Percentiles rank a stretch among this genome's conserved stretches.
Conservation (phyloP, 1,284 basidiomycete species). For the Mycena citricolor region DNA sequence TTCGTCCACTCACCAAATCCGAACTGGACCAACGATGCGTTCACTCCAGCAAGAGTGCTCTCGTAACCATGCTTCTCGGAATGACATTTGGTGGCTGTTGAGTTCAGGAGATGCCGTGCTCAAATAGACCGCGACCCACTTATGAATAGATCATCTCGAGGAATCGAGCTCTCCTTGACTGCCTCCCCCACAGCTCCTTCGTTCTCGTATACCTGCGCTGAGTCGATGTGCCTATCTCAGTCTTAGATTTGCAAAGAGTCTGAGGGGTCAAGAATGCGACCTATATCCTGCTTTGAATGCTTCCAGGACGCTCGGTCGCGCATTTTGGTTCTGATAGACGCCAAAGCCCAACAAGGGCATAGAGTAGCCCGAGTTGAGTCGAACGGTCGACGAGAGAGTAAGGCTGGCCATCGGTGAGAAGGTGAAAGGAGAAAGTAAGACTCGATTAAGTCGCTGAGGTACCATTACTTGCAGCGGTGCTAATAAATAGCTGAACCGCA, state of each 20-base stretch:
- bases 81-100: slow-evolving; percentile 61
- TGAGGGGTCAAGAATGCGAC: slow-evolving; percentile 33
- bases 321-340: slow-evolving; percentile 71
- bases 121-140: slow-evolving; percentile 43
- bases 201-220: slow-evolving; percentile 74
- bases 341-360: slow-evolving; percentile 84
- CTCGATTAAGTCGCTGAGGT: background rate
- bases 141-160: slow-evolving; percentile 63
- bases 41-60: slow-evolving; percentile 52
- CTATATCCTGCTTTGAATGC: slow-evolving; percentile 78
- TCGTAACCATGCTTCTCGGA: slow-evolving; percentile 59
- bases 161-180: slow-evolving; percentile 50
- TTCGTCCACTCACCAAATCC: slow-evolving; percentile 43
- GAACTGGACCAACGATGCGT: slow-evolving; percentile 55
- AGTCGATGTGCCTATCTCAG: slow-evolving; percentile 58
- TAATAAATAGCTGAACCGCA: too few species aligned
- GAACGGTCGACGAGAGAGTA: slow-evolving; percentile 32
- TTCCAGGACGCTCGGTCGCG: slow-evolving; percentile 58
- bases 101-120: background rate
- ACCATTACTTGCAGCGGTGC: too few species aligned
- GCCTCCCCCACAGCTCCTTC: slow-evolving; percentile 66
- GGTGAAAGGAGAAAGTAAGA: slow-evolving; percentile 13
- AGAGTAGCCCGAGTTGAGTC: slow-evolving; percentile 42
- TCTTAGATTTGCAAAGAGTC: background rate
- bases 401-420: slow-evolving; percentile 20